Evolutionary conservation across 148 eudicot species (phyloP).

Genomic region (Gaultheria prostrata): DNA sequence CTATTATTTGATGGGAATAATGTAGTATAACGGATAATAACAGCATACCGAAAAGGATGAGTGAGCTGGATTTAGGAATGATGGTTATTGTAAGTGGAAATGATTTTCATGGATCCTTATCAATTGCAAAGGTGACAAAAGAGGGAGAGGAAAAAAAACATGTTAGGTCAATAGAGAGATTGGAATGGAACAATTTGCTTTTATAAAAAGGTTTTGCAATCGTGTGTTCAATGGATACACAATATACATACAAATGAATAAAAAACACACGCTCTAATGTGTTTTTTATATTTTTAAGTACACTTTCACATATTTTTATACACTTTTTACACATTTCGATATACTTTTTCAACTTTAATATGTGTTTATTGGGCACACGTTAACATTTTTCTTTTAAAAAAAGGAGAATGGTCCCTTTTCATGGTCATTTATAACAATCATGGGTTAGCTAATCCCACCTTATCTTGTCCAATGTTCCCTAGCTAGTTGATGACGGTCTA

Average conservation of each 20-base stretch:
- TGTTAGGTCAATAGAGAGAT: background rate
- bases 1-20: background rate
- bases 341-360: too few relatives aligned
- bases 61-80: background rate
- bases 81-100: background rate
- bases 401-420: conserved; percentile 3
- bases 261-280: too few relatives aligned
- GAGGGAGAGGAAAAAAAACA: background rate
- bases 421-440: background rate
- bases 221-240: too few relatives aligned
- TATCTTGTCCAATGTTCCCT: conserved; percentile 10
- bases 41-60: background rate
- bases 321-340: too few relatives aligned
- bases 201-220: too few relatives aligned
- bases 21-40: background rate
- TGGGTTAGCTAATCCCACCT: conserved; percentile 8
- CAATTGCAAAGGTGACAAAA: background rate
- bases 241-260: too few relatives aligned
- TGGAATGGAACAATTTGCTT: background rate
- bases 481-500: background rate
- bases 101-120: background rate
- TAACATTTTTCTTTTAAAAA: background rate
- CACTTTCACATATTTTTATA: too few relatives aligned
- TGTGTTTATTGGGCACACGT: too few relatives aligned
- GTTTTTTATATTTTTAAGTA: too few relatives aligned